Evolutionary conservation across 768 basidiomycete genomes (phyloP), one percentile per base, ranked within the genome.

Genomic region (Tylopilus rubrobrunneus): DNA sequence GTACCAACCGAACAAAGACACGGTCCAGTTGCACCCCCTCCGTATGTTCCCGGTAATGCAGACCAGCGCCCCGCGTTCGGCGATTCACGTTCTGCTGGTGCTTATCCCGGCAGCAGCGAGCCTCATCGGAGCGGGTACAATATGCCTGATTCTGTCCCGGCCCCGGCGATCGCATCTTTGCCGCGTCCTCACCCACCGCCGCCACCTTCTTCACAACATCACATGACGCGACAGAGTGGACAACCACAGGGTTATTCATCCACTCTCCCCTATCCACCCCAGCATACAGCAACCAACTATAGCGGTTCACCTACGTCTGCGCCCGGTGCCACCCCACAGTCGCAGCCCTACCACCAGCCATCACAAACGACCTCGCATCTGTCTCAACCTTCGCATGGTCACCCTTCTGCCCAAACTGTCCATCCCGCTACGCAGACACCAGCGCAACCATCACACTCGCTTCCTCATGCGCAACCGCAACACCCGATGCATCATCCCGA

Each of bases 391-490:
- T 53, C 56, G 5, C 67, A 59, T 43, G 56, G 50, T 5, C 65
- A 62, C 19, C 53, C 55, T 17, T 48, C 55, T 48, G 45, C 56
- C n/a, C 67, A 62, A 7, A 36, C 49, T 10, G 44, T 51, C 25
- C 61, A 60, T 51, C 31, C 61, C 12, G 7, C 37, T 10, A 21
- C 46, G 2, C 62, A 66, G 21, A 46, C 60, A 6, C 70, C 66
- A 45, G 46, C 57, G 17, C 62, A 70, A 17, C 57, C 62, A 15
- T 53, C 63, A 4, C 71, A 72, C 36, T 48, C 68, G 4, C 53
- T 68, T 25, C n/a, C 61, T 33, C 69, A 69, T 46, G 36, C 58
- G 1, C 66, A 69, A 27, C 15, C 53, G 19, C 71, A 72, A 10
- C 61, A 60, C 25, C 68, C 56, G 42, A 52, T 63, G 7, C 67